phyloP scores from a whole-genome alignment of 2,329 filamentous ascomycete species.

The Erysiphe neolycopersici region DNA sequence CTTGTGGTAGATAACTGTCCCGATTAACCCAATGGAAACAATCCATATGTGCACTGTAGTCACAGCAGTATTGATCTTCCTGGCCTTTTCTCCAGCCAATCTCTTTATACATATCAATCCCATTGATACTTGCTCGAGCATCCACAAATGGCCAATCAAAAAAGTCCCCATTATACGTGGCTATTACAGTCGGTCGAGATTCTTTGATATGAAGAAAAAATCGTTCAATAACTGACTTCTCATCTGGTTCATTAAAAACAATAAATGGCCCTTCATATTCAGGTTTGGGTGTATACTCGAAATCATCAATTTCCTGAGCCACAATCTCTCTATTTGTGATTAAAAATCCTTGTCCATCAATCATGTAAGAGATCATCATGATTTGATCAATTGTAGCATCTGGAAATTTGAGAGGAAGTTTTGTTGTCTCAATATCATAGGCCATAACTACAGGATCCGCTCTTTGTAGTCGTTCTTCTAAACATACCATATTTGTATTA shows the following conservation, averaged over 20 bases:
- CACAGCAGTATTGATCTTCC: conserved; percentile 90
- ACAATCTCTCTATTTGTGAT: conserved; percentile 97
- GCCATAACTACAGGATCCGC: conserved; percentile 95
- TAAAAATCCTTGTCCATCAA: conserved; percentile 88
- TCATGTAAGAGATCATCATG: conserved; percentile 99
- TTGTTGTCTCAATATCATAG: conserved; percentile 97
- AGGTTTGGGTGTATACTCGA: conserved; percentile 92
- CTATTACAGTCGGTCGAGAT: conserved; percentile 80
- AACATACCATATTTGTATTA: conserved; percentile 51
- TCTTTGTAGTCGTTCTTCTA: conserved; percentile 67
- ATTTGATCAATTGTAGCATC: conserved; percentile 86
- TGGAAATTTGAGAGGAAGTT: conserved; percentile 85
- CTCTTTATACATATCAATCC: conserved; percentile 97
- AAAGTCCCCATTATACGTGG: conserved; percentile 99
- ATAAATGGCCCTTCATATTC: conserved; percentile 91
- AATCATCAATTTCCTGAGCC: conserved; percentile 88
- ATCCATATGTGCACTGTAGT: conserved; percentile 95
- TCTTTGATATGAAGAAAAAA: conserved; percentile 95
- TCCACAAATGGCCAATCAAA: conserved; percentile 99
- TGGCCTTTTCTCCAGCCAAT: conserved; percentile 90
- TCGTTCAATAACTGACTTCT: conserved; percentile 63
- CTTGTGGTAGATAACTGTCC: conserved; percentile 92
- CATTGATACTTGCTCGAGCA: conserved; percentile 69
- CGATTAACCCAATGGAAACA: conserved; percentile 98
- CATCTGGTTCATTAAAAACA: conserved; percentile 94